phyloP scores from a whole-genome alignment of 768 basidiomycete genomes.

The Mycena kentingensis region DNA sequence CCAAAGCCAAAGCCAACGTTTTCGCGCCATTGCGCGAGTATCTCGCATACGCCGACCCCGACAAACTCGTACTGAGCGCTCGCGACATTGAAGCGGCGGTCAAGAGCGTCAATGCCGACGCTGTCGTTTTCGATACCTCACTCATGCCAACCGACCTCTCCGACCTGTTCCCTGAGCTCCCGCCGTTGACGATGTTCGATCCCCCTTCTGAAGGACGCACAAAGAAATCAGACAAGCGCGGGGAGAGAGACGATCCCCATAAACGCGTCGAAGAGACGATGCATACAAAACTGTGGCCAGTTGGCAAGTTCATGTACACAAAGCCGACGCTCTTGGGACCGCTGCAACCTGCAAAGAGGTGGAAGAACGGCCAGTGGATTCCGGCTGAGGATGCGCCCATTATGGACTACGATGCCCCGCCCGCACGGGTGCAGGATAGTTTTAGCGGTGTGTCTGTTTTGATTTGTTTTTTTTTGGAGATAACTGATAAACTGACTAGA shows the following conservation, averaged over 20 bases:
- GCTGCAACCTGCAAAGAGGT: slow-evolving; percentile 78
- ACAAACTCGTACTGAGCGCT: slow-evolving; percentile 52
- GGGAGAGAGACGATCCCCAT: slow-evolving; percentile 68
- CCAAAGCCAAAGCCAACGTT: slow-evolving; percentile 42
- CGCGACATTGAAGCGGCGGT: slow-evolving; percentile 39
- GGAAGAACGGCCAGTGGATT: slow-evolving; percentile 64
- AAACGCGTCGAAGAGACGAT: slow-evolving; percentile 79
- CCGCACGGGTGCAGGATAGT: slow-evolving; percentile 50
- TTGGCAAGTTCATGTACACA: slow-evolving; percentile 74
- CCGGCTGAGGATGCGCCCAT: slow-evolving; percentile 60
- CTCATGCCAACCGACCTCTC: slow-evolving; percentile 51
- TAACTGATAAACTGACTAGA: slow-evolving; percentile 33
- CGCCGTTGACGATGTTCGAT: slow-evolving; percentile 59
- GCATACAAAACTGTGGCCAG: slow-evolving; percentile 73
- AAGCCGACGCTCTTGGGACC: slow-evolving; percentile 86
- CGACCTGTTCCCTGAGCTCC: slow-evolving; percentile 85
- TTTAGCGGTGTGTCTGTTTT: slow-evolving; percentile 46
- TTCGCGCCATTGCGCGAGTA: slow-evolving; percentile 62
- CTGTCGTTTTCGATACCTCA: slow-evolving; percentile 24
- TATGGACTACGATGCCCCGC: slow-evolving; percentile 41
- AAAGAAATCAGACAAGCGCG: slow-evolving; percentile 62
- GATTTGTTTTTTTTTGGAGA: neutral
- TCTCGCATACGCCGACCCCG: slow-evolving; percentile 62
- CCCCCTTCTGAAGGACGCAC: slow-evolving; percentile 44
- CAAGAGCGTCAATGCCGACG: slow-evolving; percentile 31